Conservation (phyloP, 2,329 filamentous ascomycete species). For the Cryphonectria naterciae region DNA sequence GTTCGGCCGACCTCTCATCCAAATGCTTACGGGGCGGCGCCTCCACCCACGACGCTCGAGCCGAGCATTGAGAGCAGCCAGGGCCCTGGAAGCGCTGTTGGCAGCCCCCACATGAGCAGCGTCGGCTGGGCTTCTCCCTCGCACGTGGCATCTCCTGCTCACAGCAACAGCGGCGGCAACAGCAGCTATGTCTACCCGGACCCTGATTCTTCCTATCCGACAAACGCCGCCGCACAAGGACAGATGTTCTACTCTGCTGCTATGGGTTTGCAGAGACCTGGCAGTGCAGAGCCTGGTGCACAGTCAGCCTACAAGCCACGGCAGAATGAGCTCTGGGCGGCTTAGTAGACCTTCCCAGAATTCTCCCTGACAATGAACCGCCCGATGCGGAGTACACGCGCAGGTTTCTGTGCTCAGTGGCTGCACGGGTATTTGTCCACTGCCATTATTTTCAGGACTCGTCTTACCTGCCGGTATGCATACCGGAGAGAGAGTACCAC, state of each 20-base stretch:
- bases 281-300: constrained; percentile 69
- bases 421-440: background rate
- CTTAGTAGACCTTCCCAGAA: constrained; percentile 1
- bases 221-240: constrained; percentile 57
- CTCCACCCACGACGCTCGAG: constrained; percentile 69
- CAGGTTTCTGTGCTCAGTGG: background rate
- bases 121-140: constrained; percentile 87
- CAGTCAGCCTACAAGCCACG: constrained; percentile 66
- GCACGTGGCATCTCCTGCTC: constrained; percentile 70
- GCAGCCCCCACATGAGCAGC: constrained; percentile 83
- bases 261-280: constrained; percentile 66
- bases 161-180: constrained; percentile 58
- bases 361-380: background rate
- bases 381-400: background rate
- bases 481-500: background rate
- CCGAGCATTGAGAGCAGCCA: constrained; percentile 80
- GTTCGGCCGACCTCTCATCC: constrained; percentile 85
- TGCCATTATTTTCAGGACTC: background rate
- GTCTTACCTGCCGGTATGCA: background rate
- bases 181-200: constrained; percentile 77
- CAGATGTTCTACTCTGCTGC: constrained; percentile 71
- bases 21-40: constrained; percentile 75
- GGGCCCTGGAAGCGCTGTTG: constrained; percentile 69
- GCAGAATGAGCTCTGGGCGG: constrained; percentile 57
- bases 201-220: constrained; percentile 69